Conservation (phyloP, 306 rosid genomes). For the Elaeagnus macrophylla region DNA sequence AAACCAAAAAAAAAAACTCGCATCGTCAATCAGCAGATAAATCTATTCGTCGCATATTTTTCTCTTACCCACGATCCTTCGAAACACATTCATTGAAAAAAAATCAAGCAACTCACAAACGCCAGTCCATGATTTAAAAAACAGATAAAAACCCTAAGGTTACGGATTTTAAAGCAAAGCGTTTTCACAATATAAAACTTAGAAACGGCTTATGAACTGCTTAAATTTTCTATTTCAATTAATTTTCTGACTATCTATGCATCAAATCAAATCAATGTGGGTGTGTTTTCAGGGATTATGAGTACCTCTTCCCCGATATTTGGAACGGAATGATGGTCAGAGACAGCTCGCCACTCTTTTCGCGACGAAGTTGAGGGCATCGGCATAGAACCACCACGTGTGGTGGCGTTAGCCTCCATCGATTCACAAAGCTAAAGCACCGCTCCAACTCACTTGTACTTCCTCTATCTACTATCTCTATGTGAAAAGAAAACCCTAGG, state of each 20-base stretch:
- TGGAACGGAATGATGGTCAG: constrained; percentile 68
- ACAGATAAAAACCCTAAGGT: constrained; percentile 3
- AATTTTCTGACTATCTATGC: neutral
- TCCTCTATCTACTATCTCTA: constrained; percentile 8
- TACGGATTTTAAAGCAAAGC: neutral
- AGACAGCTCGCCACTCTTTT: constrained; percentile 77
- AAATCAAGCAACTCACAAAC: constrained; percentile 21
- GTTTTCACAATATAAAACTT: constrained; percentile 4
- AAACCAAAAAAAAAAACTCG: no score
- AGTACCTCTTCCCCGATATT: constrained; percentile 71
- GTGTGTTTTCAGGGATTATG: constrained; percentile 11
- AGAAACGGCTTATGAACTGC: neutral
- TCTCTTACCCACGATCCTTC: no score
- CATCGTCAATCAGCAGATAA: no score
- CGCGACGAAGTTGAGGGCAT: constrained; percentile 43
- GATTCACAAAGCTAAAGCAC: constrained; percentile 20
- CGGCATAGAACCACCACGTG: constrained; percentile 60
- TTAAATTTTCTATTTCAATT: neutral
- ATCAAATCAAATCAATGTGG: constrained; percentile 30
- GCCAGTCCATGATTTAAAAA: neutral
- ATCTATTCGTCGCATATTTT: no score
- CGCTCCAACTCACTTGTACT: constrained; percentile 30
- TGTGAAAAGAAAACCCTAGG: constrained; percentile 44
- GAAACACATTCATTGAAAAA: neutral
- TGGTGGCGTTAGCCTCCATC: constrained; percentile 75